These are phyloP conservation scores for Trichothecium roseum DNA, from an alignment of 2,329 filamentous ascomycete species.

Conservation along the genomic window DNA sequence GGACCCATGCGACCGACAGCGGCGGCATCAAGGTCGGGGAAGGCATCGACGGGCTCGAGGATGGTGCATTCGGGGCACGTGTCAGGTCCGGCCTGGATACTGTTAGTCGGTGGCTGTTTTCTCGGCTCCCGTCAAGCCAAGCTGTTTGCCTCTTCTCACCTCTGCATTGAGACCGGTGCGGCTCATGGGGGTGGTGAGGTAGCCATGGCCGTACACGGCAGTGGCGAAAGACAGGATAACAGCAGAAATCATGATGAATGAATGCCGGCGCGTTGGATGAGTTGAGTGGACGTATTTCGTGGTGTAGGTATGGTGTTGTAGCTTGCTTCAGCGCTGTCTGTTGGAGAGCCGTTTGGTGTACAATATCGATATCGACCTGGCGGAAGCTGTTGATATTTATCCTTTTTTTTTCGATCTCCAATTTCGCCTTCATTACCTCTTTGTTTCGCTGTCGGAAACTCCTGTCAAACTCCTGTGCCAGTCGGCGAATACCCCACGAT, in stretches of 20 bases:
- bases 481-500: too few relatives aligned
- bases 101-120: constrained; percentile 4
- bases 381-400: too few relatives aligned
- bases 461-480: too few relatives aligned
- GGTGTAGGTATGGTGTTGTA: too few relatives aligned
- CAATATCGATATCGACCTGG: too few relatives aligned
- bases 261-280: too few relatives aligned
- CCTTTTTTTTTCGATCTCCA: too few relatives aligned
- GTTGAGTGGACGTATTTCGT: too few relatives aligned
- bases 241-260: constrained; percentile 2
- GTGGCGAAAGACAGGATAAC: constrained; percentile 5
- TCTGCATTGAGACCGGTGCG: constrained; percentile 32
- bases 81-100: constrained; percentile 30
- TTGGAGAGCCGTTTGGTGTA: too few relatives aligned
- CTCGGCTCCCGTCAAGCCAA: background rate
- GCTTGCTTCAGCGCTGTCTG: too few relatives aligned
- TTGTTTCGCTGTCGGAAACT: too few relatives aligned
- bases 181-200: constrained; percentile 30
- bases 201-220: constrained; percentile 29
- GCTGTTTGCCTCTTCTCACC: constrained; percentile 16
- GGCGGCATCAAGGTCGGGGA: constrained; percentile 35
- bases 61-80: constrained; percentile 45
- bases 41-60: constrained; percentile 38
- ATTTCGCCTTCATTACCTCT: too few relatives aligned
- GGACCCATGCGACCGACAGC: constrained; percentile 36